Base-by-base conservation (phyloP, 257 asterid genomes). In the Scutellaria barbata region DNA sequence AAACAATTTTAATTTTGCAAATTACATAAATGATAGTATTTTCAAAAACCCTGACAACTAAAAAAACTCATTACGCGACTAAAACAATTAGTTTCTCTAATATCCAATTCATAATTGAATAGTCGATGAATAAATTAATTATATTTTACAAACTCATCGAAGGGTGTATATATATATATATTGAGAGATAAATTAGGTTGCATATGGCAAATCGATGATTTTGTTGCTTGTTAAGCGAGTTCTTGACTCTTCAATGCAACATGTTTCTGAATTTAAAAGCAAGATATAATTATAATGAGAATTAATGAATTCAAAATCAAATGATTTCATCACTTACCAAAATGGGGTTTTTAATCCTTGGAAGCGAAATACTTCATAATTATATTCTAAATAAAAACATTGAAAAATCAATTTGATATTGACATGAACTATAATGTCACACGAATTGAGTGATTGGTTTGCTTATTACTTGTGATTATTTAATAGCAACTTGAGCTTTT, bases 321-420 rank as follows among this genome's bases (percentile, higher is more conserved):
- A 72, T 72, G 64, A 72, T 72, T 72, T n/a, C 37, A 12, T 39
- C 6, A 16, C 18, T 37, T 60, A 62, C 51, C 20, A 72, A 39
- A 5, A 10, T 5, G 61, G 22, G 53, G 52, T 72, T 61, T 71
- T 41, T 52, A 25, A 51, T 52, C 22, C 77, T 62, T 72, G 17
- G 47, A 63, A 63, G 77, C 77, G 53, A 51, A 51, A 20, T 17
- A 48, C 6, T 33, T 33, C 16, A 42, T 57, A 13, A 20, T 22
- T 22, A 22, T 22, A 22, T 56, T 57, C 33, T 1, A 2, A 25
- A 45, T 50, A 16, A 37, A 20, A 35, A 50, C 2, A 55, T 12
- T 42, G 6, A n/a, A 41, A 65, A 17, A 41, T 40, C 16, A 39
- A 7, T n/a, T 30, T 4, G 35, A 30, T 30, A 30, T 30, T 30